Percentiles rank a stretch among this genome's conserved stretches.
Evolutionary conservation across 108 stramenopile genomes (phyloP).

Genomic region (Nitzschia putrida): DNA sequence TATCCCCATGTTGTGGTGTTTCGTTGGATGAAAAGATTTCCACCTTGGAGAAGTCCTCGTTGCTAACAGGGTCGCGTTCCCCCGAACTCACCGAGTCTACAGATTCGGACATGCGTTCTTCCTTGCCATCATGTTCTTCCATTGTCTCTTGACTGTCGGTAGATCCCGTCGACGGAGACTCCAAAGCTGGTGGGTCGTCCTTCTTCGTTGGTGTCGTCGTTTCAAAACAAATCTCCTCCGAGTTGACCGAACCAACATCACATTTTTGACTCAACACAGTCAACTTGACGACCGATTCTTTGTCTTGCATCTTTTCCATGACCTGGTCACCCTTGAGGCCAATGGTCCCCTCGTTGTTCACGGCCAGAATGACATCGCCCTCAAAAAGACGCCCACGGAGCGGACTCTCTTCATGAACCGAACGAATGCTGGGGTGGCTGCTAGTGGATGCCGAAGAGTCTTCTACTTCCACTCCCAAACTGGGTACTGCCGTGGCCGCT

Average conservation of each 20-base stretch:
- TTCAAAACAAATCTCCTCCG: too few species aligned
- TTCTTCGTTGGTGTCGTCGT: too few species aligned
- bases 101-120: too few species aligned
- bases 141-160: conserved; percentile 1
- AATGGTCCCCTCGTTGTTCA: conserved; percentile 6
- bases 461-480: conserved; percentile 5
- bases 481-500: neutral
- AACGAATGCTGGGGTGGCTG: conserved; percentile 6
- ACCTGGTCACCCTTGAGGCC: neutral
- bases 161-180: neutral
- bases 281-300: neutral
- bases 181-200: too few species aligned
- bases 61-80: too few species aligned
- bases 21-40: too few species aligned
- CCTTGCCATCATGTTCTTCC: neutral
- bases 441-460: neutral
- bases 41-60: too few species aligned
- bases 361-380: conserved; percentile 20
- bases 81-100: too few species aligned
- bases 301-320: neutral
- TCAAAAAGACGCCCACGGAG: conserved; percentile 13
- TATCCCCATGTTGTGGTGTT: too few species aligned
- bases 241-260: conserved; percentile 12
- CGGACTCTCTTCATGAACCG: conserved; percentile 13
- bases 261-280: conserved; percentile 11